Evolutionary conservation across 768 basidiomycete genomes (phyloP).

Genomic region (Filobasidium floriforme): DNA sequence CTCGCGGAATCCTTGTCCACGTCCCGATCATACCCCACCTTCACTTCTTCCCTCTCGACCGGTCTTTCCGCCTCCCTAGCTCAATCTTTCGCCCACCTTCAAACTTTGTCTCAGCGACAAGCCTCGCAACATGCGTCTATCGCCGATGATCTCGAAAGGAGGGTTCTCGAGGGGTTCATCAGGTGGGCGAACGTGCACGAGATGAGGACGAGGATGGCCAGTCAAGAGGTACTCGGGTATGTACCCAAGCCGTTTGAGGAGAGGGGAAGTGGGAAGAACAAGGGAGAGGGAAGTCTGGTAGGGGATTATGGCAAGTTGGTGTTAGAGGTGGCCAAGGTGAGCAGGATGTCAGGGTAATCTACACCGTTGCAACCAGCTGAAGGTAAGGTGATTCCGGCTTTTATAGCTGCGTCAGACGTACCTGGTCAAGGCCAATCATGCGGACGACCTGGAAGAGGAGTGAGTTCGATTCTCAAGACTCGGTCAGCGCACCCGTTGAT

Average conservation of each 20-base stretch:
- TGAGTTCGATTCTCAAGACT: slow-evolving; percentile 47
- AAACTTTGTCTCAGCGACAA: slow-evolving; percentile 47
- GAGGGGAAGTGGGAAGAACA: slow-evolving; percentile 30
- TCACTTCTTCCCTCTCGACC: slow-evolving; percentile 28
- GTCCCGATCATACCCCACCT: slow-evolving; percentile 45
- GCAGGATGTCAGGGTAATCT: slow-evolving; percentile 21
- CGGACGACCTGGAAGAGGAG: slow-evolving; percentile 93
- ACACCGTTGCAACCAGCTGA: not conserved
- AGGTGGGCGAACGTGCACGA: slow-evolving; percentile 70
- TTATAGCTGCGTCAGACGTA: slow-evolving; percentile 65
- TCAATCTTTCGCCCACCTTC: slow-evolving; percentile 10
- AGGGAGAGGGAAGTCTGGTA: slow-evolving; percentile 60
- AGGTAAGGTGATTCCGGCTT: no score
- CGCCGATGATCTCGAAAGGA: slow-evolving; percentile 64
- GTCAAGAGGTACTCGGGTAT: slow-evolving; percentile 56
- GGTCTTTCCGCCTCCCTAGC: slow-evolving; percentile 24
- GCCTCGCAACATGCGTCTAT: slow-evolving; percentile 67
- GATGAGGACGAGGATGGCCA: slow-evolving; percentile 58
- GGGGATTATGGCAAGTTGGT: slow-evolving; percentile 47
- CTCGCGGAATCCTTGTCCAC: slow-evolving; percentile 54
- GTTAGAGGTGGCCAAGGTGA: slow-evolving; percentile 34
- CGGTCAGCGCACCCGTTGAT: not conserved
- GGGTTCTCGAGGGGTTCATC: slow-evolving; percentile 73
- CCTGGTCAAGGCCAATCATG: slow-evolving; percentile 65
- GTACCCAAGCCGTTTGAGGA: slow-evolving; percentile 48